These are phyloP conservation scores for Cinnamomum chago DNA, from an alignment of 164 flowering plant genomes.

Conservation along the genomic window DNA sequence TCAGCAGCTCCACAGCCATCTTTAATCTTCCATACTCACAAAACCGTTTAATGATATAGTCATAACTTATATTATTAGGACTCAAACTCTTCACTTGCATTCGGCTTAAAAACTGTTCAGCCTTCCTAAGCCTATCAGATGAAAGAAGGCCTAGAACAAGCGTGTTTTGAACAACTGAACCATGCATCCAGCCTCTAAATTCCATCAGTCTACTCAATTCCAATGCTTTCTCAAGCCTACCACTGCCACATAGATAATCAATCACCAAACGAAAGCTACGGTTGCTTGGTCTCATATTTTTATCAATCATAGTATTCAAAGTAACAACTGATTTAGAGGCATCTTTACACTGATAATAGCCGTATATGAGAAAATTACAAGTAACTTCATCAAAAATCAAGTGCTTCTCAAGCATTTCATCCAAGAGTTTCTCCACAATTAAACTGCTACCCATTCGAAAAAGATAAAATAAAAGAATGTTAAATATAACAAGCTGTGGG, in stretches of 20 bases:
- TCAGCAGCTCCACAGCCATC: constrained; percentile 60
- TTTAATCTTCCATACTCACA: constrained; percentile 36
- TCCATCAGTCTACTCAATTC: constrained; percentile 61
- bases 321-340: constrained; percentile 35
- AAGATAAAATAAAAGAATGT: constrained; percentile 59
- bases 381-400: constrained; percentile 47
- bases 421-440: constrained; percentile 31
- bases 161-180: constrained; percentile 47
- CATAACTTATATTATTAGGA: constrained; percentile 42
- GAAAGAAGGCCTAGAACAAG: constrained; percentile 47
- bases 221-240: constrained; percentile 43
- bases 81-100: constrained; percentile 37
- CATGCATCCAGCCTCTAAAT: constrained; percentile 50
- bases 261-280: constrained; percentile 53
- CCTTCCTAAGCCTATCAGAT: constrained; percentile 44
- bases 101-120: constrained; percentile 48
- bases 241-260: constrained; percentile 29
- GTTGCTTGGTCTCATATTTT: constrained; percentile 52
- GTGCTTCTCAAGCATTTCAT: constrained; percentile 39
- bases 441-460: constrained; percentile 25
- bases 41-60: constrained; percentile 49
- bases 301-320: constrained; percentile 52
- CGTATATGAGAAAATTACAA: constrained; percentile 62
- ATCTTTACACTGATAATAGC: constrained; percentile 41
- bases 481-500: constrained; percentile 31